Conservation (phyloP, 1,284 basidiomycete genomes). For the Crepidotus sp. region DNA sequence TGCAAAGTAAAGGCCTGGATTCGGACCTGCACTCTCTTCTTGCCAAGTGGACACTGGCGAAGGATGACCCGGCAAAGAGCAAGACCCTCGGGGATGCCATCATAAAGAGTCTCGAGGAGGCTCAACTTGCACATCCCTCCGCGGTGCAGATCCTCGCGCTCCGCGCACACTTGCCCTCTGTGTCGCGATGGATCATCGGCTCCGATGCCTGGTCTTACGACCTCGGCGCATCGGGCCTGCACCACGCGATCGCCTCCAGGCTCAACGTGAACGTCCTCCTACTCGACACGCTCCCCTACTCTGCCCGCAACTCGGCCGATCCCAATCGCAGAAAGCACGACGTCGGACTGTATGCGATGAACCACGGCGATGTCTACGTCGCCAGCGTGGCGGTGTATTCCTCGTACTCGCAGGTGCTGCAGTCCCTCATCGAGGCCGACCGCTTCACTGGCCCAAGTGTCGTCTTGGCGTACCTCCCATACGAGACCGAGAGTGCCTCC, state of each 20-base stretch:
- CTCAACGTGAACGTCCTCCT: slow-evolving; percentile 94
- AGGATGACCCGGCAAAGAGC: slow-evolving; percentile 50
- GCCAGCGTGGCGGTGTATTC: slow-evolving; percentile 94
- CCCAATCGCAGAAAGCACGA: slow-evolving; percentile 82
- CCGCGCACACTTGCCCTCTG: slow-evolving; percentile 52
- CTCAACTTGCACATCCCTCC: slow-evolving; percentile 32
- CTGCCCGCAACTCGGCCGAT: slow-evolving; percentile 61
- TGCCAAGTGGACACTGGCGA: slow-evolving; percentile 69
- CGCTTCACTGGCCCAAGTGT: slow-evolving; percentile 85
- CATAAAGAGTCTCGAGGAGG: slow-evolving; percentile 43
- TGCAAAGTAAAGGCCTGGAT: slow-evolving; percentile 41
- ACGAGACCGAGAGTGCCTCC: slow-evolving; percentile 64
- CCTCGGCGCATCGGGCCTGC: slow-evolving; percentile 91
- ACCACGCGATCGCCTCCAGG: slow-evolving; percentile 87
- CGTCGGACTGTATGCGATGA: slow-evolving; percentile 96
- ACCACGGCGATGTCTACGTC: slow-evolving; percentile 94
- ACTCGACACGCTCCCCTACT: slow-evolving; percentile 89
- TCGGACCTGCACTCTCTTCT: slow-evolving; percentile 63
- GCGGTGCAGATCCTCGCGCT: slow-evolving; percentile 52
- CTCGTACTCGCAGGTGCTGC: slow-evolving; percentile 91
- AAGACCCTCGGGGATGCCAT: slow-evolving; percentile 54
- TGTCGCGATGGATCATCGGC: slow-evolving; percentile 92
- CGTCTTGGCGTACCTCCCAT: slow-evolving; percentile 92
- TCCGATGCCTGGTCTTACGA: slow-evolving; percentile 98
- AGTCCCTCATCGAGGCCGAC: slow-evolving; percentile 89